These are phyloP conservation scores for Diversispora eburnea DNA, from an alignment of 192 early-diverging fungal genomes.

Conservation along the genomic window DNA sequence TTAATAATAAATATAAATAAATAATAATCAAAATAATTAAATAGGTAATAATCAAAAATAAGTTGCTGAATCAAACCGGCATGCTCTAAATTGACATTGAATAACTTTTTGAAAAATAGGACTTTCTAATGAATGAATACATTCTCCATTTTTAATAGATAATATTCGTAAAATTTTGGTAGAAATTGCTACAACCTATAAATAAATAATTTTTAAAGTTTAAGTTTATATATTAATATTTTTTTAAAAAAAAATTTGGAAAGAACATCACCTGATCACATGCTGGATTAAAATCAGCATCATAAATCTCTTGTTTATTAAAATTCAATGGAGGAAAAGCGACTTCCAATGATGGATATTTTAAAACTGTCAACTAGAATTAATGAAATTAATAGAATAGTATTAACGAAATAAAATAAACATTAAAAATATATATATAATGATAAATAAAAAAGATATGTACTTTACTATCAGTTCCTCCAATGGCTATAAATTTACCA, in stretches of 20 bases:
- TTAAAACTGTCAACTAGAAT: slow-evolving; percentile 43
- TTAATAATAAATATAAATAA: background rate
- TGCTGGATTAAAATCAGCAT: slow-evolving; percentile 62
- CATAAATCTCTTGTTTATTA: slow-evolving; percentile 59
- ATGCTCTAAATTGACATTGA: slow-evolving; percentile 45
- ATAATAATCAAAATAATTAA: background rate
- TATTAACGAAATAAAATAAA: no score
- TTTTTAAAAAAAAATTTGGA: background rate
- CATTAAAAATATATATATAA: no score
- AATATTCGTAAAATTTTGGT: slow-evolving; percentile 45
- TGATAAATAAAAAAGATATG: no score
- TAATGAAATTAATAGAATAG: no score
- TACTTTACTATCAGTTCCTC: slow-evolving; percentile 69
- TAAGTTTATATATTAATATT: background rate
- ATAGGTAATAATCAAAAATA: background rate
- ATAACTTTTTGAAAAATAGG: slow-evolving; percentile 41
- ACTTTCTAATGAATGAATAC: slow-evolving; percentile 45
- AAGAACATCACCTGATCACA: slow-evolving; percentile 13
- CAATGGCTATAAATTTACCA: slow-evolving; percentile 62
- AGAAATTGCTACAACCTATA: slow-evolving; percentile 52
- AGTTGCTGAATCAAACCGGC: slow-evolving; percentile 31
- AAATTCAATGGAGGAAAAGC: slow-evolving; percentile 49
- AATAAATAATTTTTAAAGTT: background rate
- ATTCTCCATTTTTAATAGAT: slow-evolving; percentile 39
- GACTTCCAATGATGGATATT: slow-evolving; percentile 57